These are phyloP conservation scores for Microsporum audouinii DNA, from an alignment of 2,329 filamentous ascomycete species.

Conservation along the genomic window DNA sequence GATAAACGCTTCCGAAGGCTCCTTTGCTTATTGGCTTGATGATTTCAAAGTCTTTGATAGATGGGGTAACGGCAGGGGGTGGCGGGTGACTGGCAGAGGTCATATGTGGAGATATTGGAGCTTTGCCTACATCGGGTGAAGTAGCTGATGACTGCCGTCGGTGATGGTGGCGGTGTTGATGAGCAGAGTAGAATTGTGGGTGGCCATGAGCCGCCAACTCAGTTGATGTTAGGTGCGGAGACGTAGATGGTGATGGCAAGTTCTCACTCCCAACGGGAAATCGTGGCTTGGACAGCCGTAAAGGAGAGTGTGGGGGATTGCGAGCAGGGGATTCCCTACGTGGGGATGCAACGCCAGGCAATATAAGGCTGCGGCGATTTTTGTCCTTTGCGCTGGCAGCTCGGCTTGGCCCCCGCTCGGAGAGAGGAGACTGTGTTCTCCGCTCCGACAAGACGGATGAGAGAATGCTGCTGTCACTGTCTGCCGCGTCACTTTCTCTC, in stretches of 20 bases:
- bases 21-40: constrained; percentile 99
- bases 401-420: constrained; percentile 67
- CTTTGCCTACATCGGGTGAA: constrained; percentile 56
- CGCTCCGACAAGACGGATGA: constrained; percentile 65
- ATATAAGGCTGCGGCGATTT: constrained; percentile 74
- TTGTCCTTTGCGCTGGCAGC: constrained; percentile 67
- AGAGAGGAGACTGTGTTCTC: constrained; percentile 80
- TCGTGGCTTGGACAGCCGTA: constrained; percentile 75
- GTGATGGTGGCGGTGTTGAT: constrained; percentile 53
- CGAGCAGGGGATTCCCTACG: constrained; percentile 84
- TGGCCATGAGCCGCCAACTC: constrained; percentile 43
- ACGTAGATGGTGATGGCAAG: constrained; percentile 74
- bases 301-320: constrained; percentile 68
- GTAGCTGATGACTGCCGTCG: constrained; percentile 84
- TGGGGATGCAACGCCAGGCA: constrained; percentile 62
- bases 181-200: constrained; percentile 46
- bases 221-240: constrained; percentile 70
- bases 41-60: constrained; percentile 98
- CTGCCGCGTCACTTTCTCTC: constrained; percentile 70
- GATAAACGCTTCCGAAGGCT: constrained; percentile 92
- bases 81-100: constrained; percentile 69
- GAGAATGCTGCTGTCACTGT: constrained; percentile 77
- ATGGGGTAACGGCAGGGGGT: constrained; percentile 78
- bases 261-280: constrained; percentile 42
- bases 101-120: constrained; percentile 72